Base-by-base conservation (phyloP, 176 grass and related monocot genomes). In the Oryza australiensis region DNA sequence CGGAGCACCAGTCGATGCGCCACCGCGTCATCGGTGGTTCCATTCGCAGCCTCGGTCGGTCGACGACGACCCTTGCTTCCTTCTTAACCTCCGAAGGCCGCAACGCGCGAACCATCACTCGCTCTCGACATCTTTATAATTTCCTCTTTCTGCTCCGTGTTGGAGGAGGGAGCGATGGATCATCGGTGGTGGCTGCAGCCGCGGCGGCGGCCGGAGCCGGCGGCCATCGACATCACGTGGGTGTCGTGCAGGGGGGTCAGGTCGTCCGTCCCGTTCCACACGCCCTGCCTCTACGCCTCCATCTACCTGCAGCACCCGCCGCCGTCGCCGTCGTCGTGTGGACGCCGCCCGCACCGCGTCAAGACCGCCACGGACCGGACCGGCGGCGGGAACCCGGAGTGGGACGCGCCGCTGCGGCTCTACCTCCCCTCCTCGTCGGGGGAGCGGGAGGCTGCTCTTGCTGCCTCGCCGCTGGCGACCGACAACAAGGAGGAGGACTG, bases 391-490 rank as follows among this genome's bases (percentile, higher is more conserved):
- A 89, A 86, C 78, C 87, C 93, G 34, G 89, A 92, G 81, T 92
- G 93, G 93, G 89, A 92, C 57, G 81, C 81, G 26, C 93, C 87
- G 11, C 79, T 94, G 40, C 82, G 87, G 0, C 81, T 94, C 65
- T 82, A 78, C 87, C 34, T 86, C 46, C 40, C 76, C 45, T 40
- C 38, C 0, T 40, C 38, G 5, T 23, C 16, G 4, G 45, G 14
- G 12, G 60, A 59, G 26, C 37, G 3, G 3, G 13, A 38, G 4
- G 45, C 0, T 2, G 22, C 13, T 13, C 11, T 2, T 3, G 45
- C 45, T 48, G 4, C 45, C 45, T 48, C 45, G 45, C 13, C 45
- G 4, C 11, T 57, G 9, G 34, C 35, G 35, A 37, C 34, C 59
- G 33, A 6, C 0, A 77, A 77, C 5, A 16, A 53, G 46, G 7